Percentiles rank a stretch among this genome's conserved stretches.
These are phyloP conservation scores for Allantophomopsis cytisporea DNA, from an alignment of 2,329 filamentous ascomycete genomes.

Conservation along the genomic window DNA sequence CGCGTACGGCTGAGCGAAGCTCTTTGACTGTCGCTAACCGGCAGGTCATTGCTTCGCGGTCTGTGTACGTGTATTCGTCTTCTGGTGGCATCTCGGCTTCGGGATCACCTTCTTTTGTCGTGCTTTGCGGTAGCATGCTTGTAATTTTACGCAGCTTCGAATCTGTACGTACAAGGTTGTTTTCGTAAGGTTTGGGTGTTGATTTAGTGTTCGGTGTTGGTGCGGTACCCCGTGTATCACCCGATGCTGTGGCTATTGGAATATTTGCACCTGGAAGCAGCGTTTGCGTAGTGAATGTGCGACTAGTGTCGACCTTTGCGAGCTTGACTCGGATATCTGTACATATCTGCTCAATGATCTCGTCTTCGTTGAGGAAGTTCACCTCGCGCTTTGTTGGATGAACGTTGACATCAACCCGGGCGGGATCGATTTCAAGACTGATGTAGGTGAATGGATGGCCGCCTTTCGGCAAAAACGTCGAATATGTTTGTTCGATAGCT, in stretches of 20 bases:
- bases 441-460: constrained; percentile 91
- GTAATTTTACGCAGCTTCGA: constrained; percentile 87
- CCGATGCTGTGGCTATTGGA: constrained; percentile 14
- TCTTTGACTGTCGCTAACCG: constrained; percentile 75
- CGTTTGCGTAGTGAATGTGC: constrained; percentile 89
- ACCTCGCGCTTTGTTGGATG: constrained; percentile 96
- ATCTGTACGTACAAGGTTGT: constrained; percentile 84
- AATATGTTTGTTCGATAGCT: constrained; percentile 81
- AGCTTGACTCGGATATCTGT: constrained; percentile 65
- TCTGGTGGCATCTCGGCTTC: constrained; percentile 10
- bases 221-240: constrained; percentile 6
- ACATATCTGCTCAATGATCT: constrained; percentile 81
- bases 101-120: constrained; percentile 18
- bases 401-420: constrained; percentile 89
- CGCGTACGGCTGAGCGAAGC: constrained; percentile 68
- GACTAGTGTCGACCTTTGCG: constrained; percentile 80
- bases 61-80: constrained; percentile 54
- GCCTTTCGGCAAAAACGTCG: constrained; percentile 77
- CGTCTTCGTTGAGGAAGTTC: constrained; percentile 94
- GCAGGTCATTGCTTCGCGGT: constrained; percentile 56
- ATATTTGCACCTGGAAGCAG: constrained; percentile 56
- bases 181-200: constrained; percentile 55
- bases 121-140: constrained; percentile 67
- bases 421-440: constrained; percentile 82
- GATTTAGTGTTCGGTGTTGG: constrained; percentile 12